phyloP scores from a whole-genome alignment of 225 moss, liverwort and hornwort species.

The Bryoerythrophyllum caledonicum region DNA sequence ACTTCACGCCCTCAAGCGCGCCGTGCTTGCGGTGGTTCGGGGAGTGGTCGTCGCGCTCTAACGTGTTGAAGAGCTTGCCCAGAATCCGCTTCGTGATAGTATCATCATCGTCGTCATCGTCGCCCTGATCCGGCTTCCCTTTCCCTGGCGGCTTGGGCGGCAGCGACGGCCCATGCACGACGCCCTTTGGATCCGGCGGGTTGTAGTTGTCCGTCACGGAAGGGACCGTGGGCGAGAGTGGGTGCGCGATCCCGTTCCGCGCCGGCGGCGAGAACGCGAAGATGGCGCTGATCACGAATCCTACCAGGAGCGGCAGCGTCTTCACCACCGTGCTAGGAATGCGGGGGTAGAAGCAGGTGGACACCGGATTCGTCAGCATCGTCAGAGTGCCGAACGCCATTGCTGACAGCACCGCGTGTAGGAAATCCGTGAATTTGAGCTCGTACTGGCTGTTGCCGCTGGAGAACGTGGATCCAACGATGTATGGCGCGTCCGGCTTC shows the following conservation, averaged over 20 bases:
- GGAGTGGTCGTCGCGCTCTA: background rate
- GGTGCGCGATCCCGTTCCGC: conserved; percentile 17
- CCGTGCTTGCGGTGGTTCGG: background rate
- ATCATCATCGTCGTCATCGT: background rate
- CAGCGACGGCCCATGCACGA: background rate
- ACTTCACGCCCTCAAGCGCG: background rate
- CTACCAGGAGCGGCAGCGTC: conserved; percentile 14
- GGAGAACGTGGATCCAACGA: conserved; percentile 3
- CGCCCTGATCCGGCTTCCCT: background rate
- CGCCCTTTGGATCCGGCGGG: background rate
- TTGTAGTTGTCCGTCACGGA: conserved; percentile 1
- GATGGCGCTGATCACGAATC: conserved; percentile 13
- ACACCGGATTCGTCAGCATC: conserved; percentile 9
- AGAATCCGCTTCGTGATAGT: background rate
- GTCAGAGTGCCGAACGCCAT: conserved; percentile 6
- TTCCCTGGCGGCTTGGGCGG: conserved; percentile 1
- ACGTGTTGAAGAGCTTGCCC: background rate
- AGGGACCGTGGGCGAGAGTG: background rate
- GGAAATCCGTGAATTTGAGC: background rate
- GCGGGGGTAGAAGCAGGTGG: conserved; percentile 3
- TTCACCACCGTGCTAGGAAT: conserved; percentile 17
- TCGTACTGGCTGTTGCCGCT: background rate
- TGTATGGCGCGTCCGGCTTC: background rate
- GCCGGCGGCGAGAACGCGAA: conserved; percentile 18
- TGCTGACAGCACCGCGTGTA: conserved; percentile 6